Percentiles rank a stretch among this genome's conserved stretches.
phyloP scores from a whole-genome alignment of 495 filamentous ascomycete genomes.

The Aspergillus leporis region DNA sequence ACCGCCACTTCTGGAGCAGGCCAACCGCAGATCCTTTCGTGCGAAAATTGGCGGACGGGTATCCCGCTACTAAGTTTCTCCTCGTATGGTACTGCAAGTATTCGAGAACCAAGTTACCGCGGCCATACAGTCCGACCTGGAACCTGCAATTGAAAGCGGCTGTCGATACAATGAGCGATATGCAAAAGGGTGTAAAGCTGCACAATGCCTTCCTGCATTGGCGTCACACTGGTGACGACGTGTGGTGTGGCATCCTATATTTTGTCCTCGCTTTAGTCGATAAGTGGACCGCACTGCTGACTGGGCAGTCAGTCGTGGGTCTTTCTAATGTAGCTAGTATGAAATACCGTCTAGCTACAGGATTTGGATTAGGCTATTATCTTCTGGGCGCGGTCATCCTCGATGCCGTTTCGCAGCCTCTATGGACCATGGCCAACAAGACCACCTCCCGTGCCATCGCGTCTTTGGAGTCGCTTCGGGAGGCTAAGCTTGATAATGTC shows the following conservation, averaged over 20 bases:
- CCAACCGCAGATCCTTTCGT: constrained; percentile 47
- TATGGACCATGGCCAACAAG: constrained; percentile 49
- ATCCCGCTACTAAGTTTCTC: constrained; percentile 57
- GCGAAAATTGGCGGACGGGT: constrained; percentile 48
- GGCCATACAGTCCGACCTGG: constrained; percentile 61
- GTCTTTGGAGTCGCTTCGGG: constrained; percentile 36
- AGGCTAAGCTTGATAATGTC: constrained; percentile 46
- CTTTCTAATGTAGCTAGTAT: constrained; percentile 39
- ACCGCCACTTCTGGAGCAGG: constrained; percentile 43
- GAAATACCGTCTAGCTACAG: constrained; percentile 50
- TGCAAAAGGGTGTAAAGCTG: constrained; percentile 57
- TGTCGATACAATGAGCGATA: constrained; percentile 51
- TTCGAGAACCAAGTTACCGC: constrained; percentile 49
- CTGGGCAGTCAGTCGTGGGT: constrained; percentile 46
- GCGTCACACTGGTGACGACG: constrained; percentile 56
- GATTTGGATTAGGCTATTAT: constrained; percentile 61
- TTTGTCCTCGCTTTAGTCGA: constrained; percentile 61
- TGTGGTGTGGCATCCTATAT: constrained; percentile 58
- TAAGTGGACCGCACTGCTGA: constrained; percentile 56
- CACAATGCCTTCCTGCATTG: constrained; percentile 65
- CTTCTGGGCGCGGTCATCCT: constrained; percentile 59
- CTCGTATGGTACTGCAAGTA: constrained; percentile 59
- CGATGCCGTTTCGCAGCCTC: constrained; percentile 56
- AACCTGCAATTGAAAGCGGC: constrained; percentile 59
- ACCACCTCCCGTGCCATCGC: constrained; percentile 31